phyloP scores from a whole-genome alignment of 1,284 basidiomycete species.

The Trichosporon asahii region DNA sequence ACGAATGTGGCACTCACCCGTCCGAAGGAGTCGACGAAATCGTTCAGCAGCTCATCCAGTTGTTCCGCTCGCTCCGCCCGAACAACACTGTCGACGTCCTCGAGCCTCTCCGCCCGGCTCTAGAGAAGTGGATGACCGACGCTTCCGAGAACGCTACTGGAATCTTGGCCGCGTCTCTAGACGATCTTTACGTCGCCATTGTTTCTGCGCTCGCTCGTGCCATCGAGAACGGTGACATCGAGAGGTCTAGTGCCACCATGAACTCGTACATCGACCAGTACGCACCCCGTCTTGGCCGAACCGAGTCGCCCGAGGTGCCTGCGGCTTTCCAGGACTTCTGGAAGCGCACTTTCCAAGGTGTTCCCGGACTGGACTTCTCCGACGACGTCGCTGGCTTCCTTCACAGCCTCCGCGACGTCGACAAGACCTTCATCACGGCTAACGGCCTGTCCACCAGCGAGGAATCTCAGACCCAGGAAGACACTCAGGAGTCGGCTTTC shows the following conservation, averaged over 20 bases:
- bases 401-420: conserved; percentile 31
- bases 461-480: conserved; percentile 4
- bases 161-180: conserved; percentile 27
- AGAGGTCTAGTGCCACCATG: conserved; percentile 27
- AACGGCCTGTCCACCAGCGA: conserved; percentile 25
- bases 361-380: conserved; percentile 29
- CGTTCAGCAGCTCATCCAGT: conserved; percentile 8
- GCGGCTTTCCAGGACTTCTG: conserved; percentile 43
- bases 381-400: conserved; percentile 39
- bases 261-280: conserved; percentile 36
- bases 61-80: conserved; percentile 27
- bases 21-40: neutral
- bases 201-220: conserved; percentile 28
- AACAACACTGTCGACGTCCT: conserved; percentile 25
- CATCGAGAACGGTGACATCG: conserved; percentile 27
- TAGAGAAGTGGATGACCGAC: conserved; percentile 37
- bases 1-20: conserved; percentile 11
- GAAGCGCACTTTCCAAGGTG: conserved; percentile 30
- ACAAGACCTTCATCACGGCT: conserved; percentile 39
- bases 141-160: conserved; percentile 13
- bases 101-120: conserved; percentile 18
- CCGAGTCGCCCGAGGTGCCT: conserved; percentile 26
- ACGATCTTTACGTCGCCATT: conserved; percentile 36
- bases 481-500: neutral
- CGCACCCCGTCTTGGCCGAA: conserved; percentile 38